These are phyloP conservation scores for Colletotrichum spinosum DNA, from an alignment of 2,329 filamentous ascomycete species.

Conservation along the genomic window DNA sequence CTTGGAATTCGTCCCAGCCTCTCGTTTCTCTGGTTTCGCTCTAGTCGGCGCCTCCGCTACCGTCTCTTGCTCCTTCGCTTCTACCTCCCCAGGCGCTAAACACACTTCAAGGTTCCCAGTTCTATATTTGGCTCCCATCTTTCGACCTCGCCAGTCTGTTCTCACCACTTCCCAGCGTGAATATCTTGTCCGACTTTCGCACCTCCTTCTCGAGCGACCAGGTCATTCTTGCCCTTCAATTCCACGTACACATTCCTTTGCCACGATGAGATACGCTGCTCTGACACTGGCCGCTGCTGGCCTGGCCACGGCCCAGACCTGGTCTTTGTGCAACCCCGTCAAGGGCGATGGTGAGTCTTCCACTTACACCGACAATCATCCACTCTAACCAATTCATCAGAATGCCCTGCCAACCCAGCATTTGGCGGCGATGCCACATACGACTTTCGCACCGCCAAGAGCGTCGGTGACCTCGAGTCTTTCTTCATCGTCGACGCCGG, in stretches of 20 bases:
- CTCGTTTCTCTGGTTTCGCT: constrained; percentile 13
- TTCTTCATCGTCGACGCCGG: constrained; percentile 69
- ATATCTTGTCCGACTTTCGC: neutral
- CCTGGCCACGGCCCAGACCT: constrained; percentile 37
- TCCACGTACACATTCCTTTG: too few relatives aligned
- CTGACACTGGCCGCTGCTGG: constrained; percentile 30
- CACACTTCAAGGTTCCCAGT: neutral
- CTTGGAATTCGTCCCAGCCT: constrained; percentile 18
- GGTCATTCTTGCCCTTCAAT: neutral
- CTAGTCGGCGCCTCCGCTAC: neutral
- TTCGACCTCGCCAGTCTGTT: neutral
- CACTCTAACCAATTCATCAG: constrained; percentile 23
- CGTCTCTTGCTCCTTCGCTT: constrained; percentile 3
- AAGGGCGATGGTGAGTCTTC: constrained; percentile 33
- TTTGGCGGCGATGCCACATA: constrained; percentile 32
- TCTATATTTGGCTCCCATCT: constrained; percentile 24
- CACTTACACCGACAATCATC: neutral
- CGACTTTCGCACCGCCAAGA: constrained; percentile 43
- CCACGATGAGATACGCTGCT: constrained; percentile 27
- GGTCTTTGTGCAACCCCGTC: constrained; percentile 36
- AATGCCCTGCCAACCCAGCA: constrained; percentile 37
- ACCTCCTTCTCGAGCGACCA: constrained; percentile 8
- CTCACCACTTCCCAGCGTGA: neutral
- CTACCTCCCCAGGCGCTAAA: neutral
- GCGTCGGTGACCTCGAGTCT: constrained; percentile 49